These are phyloP conservation scores for Cryptosporidium tyzzeri DNA, from an alignment of 169 alveolate genomes.

Conservation along the genomic window DNA sequence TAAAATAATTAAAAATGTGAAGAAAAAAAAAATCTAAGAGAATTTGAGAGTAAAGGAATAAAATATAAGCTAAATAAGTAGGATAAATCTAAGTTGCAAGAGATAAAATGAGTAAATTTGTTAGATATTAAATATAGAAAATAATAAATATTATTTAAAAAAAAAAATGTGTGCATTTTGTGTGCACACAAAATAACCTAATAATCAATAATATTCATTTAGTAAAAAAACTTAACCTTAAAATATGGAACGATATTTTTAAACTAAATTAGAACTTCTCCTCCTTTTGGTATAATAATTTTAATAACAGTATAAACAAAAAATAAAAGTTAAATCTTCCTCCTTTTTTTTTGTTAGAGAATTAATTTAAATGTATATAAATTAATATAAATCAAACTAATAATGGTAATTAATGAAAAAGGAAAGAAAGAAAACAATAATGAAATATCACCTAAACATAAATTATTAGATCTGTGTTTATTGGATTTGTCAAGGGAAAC, in stretches of 20 bases:
- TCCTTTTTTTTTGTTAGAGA: neutral
- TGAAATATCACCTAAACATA: neutral
- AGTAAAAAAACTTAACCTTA: too few relatives aligned
- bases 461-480: constrained; percentile 38
- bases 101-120: neutral
- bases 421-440: neutral
- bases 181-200: neutral
- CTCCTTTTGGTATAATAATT: neutral
- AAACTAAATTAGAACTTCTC: neutral
- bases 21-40: neutral
- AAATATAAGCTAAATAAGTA: neutral
- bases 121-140: too few relatives aligned
- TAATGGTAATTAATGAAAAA: neutral
- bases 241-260: neutral
- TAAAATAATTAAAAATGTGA: neutral
- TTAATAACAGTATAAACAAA: neutral
- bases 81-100: neutral
- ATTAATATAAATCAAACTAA: constrained; percentile 4
- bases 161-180: neutral
- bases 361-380: neutral
- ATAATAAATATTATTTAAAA: too few relatives aligned
- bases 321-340: neutral
- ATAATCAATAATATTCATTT: too few relatives aligned
- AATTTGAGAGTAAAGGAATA: neutral
- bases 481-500: constrained; percentile 59